Evolutionary conservation across 192 early-diverging fungal genomes (phyloP), one percentile per base, ranked within the genome.

Genomic region (Umbelopsis isabellina): DNA sequence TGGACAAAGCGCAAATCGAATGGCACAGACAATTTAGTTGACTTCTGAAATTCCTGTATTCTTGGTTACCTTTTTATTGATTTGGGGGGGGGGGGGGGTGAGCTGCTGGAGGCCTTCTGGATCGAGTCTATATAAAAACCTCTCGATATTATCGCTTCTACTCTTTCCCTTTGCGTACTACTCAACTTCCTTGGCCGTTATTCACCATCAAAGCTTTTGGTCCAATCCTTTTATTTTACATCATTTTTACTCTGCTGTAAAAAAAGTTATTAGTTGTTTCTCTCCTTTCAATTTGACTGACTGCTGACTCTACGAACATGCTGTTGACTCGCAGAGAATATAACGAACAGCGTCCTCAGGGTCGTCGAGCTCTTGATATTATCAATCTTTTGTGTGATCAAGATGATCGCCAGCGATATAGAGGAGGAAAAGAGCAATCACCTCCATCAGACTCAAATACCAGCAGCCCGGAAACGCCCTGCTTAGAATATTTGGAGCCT

Each of bases 1-100:
- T 58, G 53, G 53, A 58, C 53, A 58, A 58, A 58, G 53, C 53
- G 53, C 53, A 58, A 20, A 11, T 18, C 3, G 53, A 49, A 58
- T 58, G 53, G 53, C 53, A 58, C 53, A 58, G 53, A 58, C 53
- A 58, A 20, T 25, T 33, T 58, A 33, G 33, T 33, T 58, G 12
- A 12, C 23, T 58, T 58, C 53, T 58, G 11, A 58, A 15, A 58
- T 58, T 58, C 53, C 11, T 16, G 12, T 11, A 7, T 58, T 58
- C 53, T 11, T 4, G 6, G 33, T 58, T 58, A 23, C 53, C 20
- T 58, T 1, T 58, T 58, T 58, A 25, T 58, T 58, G 15, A 18
- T 58, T 58, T 20, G 53, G 53, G 53, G 53, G 53, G 1, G 53
- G 5, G 27, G 1, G 53, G 53, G 53, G 53, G 53, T 27, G 53